phyloP scores from a whole-genome alignment of 352 stramenopile species.

The Phytopythium cucurbitacearum region DNA sequence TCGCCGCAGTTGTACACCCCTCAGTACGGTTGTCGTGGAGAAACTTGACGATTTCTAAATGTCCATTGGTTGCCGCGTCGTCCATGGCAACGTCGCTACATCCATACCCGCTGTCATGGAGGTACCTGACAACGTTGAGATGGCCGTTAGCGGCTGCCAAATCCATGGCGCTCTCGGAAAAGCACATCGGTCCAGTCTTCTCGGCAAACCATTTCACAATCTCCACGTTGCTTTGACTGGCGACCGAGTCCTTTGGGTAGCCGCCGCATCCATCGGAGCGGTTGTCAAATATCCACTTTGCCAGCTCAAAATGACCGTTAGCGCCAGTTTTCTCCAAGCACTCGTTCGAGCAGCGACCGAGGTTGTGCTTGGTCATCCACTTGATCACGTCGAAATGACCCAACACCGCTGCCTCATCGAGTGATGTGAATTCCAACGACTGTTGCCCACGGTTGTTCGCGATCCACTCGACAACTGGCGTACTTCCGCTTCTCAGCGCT shows the following conservation, averaged over 20 bases:
- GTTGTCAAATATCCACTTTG: slow-evolving; percentile 13
- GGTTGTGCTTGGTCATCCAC: slow-evolving; percentile 20
- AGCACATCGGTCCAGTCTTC: background rate
- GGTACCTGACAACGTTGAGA: slow-evolving; percentile 16
- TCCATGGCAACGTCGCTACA: slow-evolving; percentile 10
- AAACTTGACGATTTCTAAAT: slow-evolving; percentile 18
- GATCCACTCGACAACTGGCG: background rate
- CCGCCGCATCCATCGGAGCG: slow-evolving; percentile 2
- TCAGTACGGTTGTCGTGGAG: slow-evolving; percentile 14
- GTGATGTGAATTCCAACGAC: slow-evolving; percentile 17
- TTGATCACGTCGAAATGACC: slow-evolving; percentile 29
- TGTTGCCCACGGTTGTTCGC: slow-evolving; percentile 13
- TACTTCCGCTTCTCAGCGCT: too few relatives aligned
- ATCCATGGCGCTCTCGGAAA: slow-evolving; percentile 3
- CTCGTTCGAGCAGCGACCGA: background rate
- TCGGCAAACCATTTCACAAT: slow-evolving; percentile 11
- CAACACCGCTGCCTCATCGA: slow-evolving; percentile 18
- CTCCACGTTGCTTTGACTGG: slow-evolving; percentile 2
- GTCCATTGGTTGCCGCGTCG: slow-evolving; percentile 2
- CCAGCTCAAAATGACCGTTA: slow-evolving; percentile 1
- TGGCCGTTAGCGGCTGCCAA: slow-evolving; percentile 5
- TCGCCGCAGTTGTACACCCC: slow-evolving; percentile 10
- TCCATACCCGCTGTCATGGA: slow-evolving; percentile 13
- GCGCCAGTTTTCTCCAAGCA: background rate
- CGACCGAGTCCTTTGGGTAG: slow-evolving; percentile 2